Evolutionary conservation across 2,329 filamentous ascomycete species (phyloP), one percentile per base, ranked within the genome.

Genomic region (Colletotrichum scovillei): DNA sequence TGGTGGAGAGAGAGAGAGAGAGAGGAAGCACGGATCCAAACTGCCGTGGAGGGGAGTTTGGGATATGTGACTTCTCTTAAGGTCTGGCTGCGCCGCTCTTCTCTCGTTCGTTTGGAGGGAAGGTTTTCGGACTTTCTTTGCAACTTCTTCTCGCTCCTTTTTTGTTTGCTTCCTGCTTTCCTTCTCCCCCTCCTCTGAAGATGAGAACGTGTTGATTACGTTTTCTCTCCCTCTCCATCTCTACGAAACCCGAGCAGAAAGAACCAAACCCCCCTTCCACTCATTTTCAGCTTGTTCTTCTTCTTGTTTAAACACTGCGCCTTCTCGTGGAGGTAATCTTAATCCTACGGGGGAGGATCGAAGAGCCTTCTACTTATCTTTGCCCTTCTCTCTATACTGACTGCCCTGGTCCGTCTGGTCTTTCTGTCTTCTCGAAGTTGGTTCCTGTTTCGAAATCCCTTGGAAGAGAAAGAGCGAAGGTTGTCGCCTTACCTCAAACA

Each of bases 1-100:
- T 52, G 11, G 8, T 19, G 6, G 30, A 30, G 30, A 30, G 30
- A 30, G 30, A 30, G 30, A 30, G 28, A 28, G 26, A 11, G 42
- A 35, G 56, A 16, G 52, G 11, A 56, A n/a, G 35, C 11, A 55
- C 42, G 42, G 42, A 49, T 49, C 42, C 16, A 19, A n/a, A n/a
- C 0, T 49, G 19, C 42, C 42, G 42, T 49, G 46, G 19, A 38
- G 57, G 16, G n/a, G n/a, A 38, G 24, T 52, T 35, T 59, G 69
- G 66, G 32, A 69, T 69, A 65, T 70, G 70, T 64, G 55, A 52
- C 49, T 22, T 73, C 67, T 73, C 60, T 70, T 65, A 70, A 73
- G 66, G 60, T 19, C 38, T 28, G 60, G 26, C 70, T 52, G 67
- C 67, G 67, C 70, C 70, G 67, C 67, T 59, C 52, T n/a, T 32